Percentiles rank a stretch among this genome's conserved stretches.
Conservation (phyloP, 495 filamentous ascomycete genomes). For the Poronia punctata region DNA sequence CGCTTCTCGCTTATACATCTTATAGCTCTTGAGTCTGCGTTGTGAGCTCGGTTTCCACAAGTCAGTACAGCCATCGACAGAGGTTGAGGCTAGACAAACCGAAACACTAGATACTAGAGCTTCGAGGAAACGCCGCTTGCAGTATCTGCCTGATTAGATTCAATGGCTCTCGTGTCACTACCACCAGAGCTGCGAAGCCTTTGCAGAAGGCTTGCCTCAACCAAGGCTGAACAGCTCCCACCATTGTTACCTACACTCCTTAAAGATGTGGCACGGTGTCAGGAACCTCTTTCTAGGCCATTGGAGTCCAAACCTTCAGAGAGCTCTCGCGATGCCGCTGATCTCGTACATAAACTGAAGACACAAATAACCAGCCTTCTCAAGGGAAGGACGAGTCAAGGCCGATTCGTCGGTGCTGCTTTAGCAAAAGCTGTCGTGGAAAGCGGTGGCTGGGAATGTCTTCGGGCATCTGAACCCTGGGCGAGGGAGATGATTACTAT, state of each 20-base stretch:
- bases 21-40: too few relatives aligned
- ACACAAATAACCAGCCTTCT: conserved; percentile 69
- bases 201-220: conserved; percentile 59
- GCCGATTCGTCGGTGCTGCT: conserved; percentile 68
- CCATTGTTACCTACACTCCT: conserved; percentile 54
- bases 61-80: background rate
- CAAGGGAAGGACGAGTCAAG: conserved; percentile 61
- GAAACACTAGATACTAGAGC: too few relatives aligned
- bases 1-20: too few relatives aligned
- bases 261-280: conserved; percentile 53
- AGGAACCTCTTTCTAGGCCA: conserved; percentile 47
- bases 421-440: conserved; percentile 77
- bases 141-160: too few relatives aligned
- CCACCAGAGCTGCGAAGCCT: conserved; percentile 55
- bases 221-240: conserved; percentile 57
- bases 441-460: conserved; percentile 68
- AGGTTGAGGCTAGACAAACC: background rate
- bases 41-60: too few relatives aligned
- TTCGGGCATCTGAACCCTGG: conserved; percentile 65
- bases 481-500: conserved; percentile 63
- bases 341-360: conserved; percentile 69
- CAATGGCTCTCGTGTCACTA: conserved; percentile 20
- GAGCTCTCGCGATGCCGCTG: conserved; percentile 49
- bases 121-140: too few relatives aligned
- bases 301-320: conserved; percentile 43